phyloP scores from a whole-genome alignment of 2,329 filamentous ascomycete species.

The Ustilaginoidea virens region DNA sequence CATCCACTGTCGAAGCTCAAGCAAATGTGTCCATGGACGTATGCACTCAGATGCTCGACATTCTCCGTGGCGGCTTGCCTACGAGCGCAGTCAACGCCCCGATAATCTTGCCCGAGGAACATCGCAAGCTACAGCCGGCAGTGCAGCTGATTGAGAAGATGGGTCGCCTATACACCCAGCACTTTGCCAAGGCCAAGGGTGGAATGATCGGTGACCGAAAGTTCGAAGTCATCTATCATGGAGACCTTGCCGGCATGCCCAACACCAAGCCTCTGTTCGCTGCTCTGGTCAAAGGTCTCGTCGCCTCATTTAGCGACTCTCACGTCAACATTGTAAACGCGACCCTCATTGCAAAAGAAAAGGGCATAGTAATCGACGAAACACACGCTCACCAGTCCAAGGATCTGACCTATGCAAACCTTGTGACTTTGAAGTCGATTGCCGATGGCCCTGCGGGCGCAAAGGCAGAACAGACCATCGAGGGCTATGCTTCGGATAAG shows the following conservation, averaged over 20 bases:
- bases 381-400: slow-evolving; percentile 46
- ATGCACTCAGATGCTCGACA: slow-evolving; percentile 62
- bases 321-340: slow-evolving; percentile 78
- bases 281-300: slow-evolving; percentile 62
- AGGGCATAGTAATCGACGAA: slow-evolving; percentile 65
- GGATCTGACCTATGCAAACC: slow-evolving; percentile 50
- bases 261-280: slow-evolving; percentile 70
- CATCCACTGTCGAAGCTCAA: slow-evolving; percentile 68
- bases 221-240: slow-evolving; percentile 67
- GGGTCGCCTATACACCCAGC: slow-evolving; percentile 65
- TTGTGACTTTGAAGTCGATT: slow-evolving; percentile 52
- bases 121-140: slow-evolving; percentile 61
- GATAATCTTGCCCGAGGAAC: slow-evolving; percentile 68
- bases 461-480: slow-evolving; percentile 30
- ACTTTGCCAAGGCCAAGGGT: slow-evolving; percentile 35
- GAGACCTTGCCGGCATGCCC: slow-evolving; percentile 52
- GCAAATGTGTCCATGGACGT: slow-evolving; percentile 75
- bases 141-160: slow-evolving; percentile 65
- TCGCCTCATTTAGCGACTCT: slow-evolving; percentile 50
- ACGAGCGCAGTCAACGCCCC: slow-evolving; percentile 69
- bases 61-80: slow-evolving; percentile 57
- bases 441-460: slow-evolving; percentile 12
- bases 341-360: slow-evolving; percentile 57
- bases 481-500: slow-evolving; percentile 51
- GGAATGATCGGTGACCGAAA: slow-evolving; percentile 42